phyloP scores from a whole-genome alignment of 2,329 filamentous ascomycete species.

The Tolypocladium ovalisporum region DNA sequence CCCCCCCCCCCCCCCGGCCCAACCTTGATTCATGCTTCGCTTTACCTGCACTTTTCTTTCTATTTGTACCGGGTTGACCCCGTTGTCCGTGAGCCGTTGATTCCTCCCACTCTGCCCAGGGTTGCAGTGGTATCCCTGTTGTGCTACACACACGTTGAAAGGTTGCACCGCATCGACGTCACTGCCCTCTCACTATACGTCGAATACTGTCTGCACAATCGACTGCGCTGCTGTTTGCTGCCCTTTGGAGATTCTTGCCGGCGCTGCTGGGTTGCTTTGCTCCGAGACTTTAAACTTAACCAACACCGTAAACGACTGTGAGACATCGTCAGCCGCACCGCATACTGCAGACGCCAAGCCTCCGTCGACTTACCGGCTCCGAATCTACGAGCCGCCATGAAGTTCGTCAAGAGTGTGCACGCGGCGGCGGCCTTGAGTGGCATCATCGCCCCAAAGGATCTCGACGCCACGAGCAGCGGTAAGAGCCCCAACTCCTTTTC shows the following conservation, averaged over 20 bases:
- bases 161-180: neutral
- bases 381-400: slow-evolving; percentile 8
- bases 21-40: too few relatives aligned
- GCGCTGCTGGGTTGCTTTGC: too few relatives aligned
- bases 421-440: slow-evolving; percentile 12
- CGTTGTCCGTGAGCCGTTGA: neutral
- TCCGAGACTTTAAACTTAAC: neutral
- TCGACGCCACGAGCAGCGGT: slow-evolving; percentile 27
- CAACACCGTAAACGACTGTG: neutral
- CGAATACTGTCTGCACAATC: neutral
- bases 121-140: neutral
- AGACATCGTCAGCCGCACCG: neutral
- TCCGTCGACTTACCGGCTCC: neutral
- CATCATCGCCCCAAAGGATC: slow-evolving; percentile 22
- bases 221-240: neutral
- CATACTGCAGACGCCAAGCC: neutral
- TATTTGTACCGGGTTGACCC: neutral
- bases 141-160: neutral
- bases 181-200: neutral
- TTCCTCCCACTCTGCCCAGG: neutral
- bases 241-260: neutral
- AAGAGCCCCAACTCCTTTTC: slow-evolving; percentile 6
- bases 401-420: slow-evolving; percentile 11
- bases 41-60: neutral
- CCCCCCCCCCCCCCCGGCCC: neutral